These are phyloP conservation scores for Suillus decipiens DNA, from an alignment of 768 basidiomycete species.

Conservation along the genomic window DNA sequence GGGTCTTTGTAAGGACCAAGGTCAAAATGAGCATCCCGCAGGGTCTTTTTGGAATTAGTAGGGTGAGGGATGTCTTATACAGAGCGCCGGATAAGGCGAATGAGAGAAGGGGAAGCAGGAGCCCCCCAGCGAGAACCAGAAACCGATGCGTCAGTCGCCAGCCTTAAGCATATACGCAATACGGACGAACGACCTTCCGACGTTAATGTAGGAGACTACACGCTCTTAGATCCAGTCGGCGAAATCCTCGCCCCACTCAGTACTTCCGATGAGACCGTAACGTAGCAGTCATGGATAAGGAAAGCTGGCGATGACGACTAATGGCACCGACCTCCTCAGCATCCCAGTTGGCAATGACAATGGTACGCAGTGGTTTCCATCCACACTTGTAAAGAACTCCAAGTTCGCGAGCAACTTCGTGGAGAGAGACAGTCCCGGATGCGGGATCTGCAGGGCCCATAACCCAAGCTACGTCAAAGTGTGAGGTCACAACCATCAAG, in stretches of 20 bases:
- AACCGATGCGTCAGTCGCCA: slow-evolving; percentile 52
- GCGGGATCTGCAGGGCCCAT: slow-evolving; percentile 59
- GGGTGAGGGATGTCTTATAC: slow-evolving; percentile 61
- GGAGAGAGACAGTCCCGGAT: slow-evolving; percentile 58
- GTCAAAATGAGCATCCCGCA: slow-evolving; percentile 63
- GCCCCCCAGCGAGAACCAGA: slow-evolving; percentile 52
- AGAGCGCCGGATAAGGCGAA: slow-evolving; percentile 53
- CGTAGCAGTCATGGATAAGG: slow-evolving; percentile 19
- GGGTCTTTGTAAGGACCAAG: slow-evolving; percentile 49
- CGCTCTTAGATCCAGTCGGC: slow-evolving; percentile 74
- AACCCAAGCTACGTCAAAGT: slow-evolving; percentile 27
- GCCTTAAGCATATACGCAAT: slow-evolving; percentile 5
- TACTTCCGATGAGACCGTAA: slow-evolving; percentile 80
- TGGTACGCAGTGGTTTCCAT: slow-evolving; percentile 73
- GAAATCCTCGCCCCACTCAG: slow-evolving; percentile 96
- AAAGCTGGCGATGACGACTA: neutral
- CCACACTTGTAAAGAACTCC: slow-evolving; percentile 51
- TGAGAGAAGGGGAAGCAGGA: slow-evolving; percentile 63
- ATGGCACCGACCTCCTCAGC: slow-evolving; percentile 56
- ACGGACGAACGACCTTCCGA: slow-evolving; percentile 41
- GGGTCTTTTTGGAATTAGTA: slow-evolving; percentile 46
- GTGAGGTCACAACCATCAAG: slow-evolving; percentile 18
- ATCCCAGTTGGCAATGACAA: slow-evolving; percentile 81
- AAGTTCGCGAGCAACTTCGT: slow-evolving; percentile 58
- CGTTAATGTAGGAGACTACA: slow-evolving; percentile 85